Evolutionary conservation across 306 rosid species (phyloP).

Genomic region (Acacia acuminata): DNA sequence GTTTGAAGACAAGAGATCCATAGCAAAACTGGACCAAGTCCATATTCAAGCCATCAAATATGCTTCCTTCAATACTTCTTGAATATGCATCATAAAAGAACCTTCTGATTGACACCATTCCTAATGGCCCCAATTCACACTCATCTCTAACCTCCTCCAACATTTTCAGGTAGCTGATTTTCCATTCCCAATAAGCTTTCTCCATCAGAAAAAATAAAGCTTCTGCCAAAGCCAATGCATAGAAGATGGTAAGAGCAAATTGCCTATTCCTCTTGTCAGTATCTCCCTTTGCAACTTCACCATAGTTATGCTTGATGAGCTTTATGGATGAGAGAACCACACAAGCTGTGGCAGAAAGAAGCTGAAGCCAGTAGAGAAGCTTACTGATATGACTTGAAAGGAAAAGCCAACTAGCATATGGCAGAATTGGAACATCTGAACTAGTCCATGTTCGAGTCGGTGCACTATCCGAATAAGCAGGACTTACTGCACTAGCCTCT

Average conservation of each 20-base stretch:
- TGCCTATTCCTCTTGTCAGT: slow-evolving; percentile 76
- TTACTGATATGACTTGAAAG: slow-evolving; percentile 68
- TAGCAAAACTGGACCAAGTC: slow-evolving; percentile 79
- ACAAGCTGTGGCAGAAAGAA: slow-evolving; percentile 83
- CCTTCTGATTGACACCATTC: slow-evolving; percentile 67
- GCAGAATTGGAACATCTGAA: slow-evolving; percentile 81
- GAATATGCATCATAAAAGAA: slow-evolving; percentile 95
- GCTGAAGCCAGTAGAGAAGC: slow-evolving; percentile 94
- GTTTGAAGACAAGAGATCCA: slow-evolving; percentile 77
- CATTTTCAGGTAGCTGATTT: slow-evolving; percentile 57
- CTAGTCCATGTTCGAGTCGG: slow-evolving; percentile 64
- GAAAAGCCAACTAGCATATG: slow-evolving; percentile 74
- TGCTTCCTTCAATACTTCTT: slow-evolving; percentile 78
- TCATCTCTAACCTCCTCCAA: slow-evolving; percentile 74
- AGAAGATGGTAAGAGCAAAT: slow-evolving; percentile 74
- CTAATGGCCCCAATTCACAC: slow-evolving; percentile 71
- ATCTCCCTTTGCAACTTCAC: slow-evolving; percentile 81
- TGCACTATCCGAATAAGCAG: slow-evolving; percentile 37
- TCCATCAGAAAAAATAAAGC: slow-evolving; percentile 81
- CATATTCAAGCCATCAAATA: slow-evolving; percentile 95
- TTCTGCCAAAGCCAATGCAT: slow-evolving; percentile 84
- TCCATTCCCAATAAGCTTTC: slow-evolving; percentile 90
- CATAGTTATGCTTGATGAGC: slow-evolving; percentile 70
- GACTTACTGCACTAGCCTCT: slow-evolving; percentile 22
- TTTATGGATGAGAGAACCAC: slow-evolving; percentile 70